Percentiles rank a stretch among this genome's conserved stretches.
Conservation (phyloP, 148 eudicot genomes). For the Talinum fruticosum region DNA sequence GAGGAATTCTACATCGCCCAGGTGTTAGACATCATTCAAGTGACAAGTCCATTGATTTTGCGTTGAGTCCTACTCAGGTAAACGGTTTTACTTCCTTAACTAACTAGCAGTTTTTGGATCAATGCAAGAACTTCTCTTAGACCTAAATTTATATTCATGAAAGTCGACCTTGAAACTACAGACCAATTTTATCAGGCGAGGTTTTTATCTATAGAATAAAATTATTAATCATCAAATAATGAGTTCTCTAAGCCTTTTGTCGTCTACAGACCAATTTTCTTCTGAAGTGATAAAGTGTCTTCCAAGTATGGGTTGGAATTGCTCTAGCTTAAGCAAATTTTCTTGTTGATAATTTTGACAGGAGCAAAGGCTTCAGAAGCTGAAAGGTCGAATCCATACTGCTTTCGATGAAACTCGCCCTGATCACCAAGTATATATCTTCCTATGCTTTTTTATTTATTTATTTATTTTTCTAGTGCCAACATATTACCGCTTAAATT, state of each 20-base stretch:
- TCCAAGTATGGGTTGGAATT: too few species aligned
- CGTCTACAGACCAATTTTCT: background rate
- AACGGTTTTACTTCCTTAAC: background rate
- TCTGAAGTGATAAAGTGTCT: background rate
- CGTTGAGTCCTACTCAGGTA: slow-evolving; percentile 67
- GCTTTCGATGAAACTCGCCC: slow-evolving; percentile 64
- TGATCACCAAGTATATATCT: slow-evolving; percentile 83
- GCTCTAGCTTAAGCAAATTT: too few species aligned
- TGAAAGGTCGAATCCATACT: slow-evolving; percentile 51
- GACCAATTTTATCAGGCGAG: too few species aligned
- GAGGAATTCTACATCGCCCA: slow-evolving; percentile 68
- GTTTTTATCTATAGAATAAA: background rate
- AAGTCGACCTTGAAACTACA: too few species aligned
- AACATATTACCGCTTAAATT: background rate
- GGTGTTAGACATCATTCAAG: slow-evolving; percentile 56
- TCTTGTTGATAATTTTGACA: slow-evolving; percentile 11
- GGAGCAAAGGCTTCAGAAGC: slow-evolving; percentile 67
- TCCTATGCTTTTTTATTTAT: background rate
- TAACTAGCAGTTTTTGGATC: too few species aligned
- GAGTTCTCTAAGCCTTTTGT: background rate
- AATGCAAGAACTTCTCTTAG: background rate
- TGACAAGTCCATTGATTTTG: slow-evolving; percentile 42
- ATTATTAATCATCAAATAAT: too few species aligned
- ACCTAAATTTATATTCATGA: too few species aligned
- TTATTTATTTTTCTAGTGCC: too few species aligned